Conservation (phyloP, 73 alveolate genomes). For the Paramecium octaurelia region DNA sequence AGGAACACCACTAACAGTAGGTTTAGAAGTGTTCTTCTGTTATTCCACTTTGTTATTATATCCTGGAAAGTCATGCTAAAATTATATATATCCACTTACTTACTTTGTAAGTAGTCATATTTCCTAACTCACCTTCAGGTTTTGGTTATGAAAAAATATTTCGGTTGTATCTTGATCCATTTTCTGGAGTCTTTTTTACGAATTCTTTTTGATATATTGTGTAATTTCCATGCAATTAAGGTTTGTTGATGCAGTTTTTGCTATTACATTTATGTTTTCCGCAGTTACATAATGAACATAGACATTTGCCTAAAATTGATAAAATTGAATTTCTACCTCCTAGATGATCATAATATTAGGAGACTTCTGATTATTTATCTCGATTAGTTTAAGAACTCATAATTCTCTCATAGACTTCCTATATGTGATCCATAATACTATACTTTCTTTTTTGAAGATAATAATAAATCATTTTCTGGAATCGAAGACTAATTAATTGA, state of each 20-base stretch:
- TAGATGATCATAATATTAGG: constrained; percentile 14
- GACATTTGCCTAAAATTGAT: not conserved
- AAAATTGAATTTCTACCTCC: not conserved
- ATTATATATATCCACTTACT: not conserved
- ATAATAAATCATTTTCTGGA: not conserved
- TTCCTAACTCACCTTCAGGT: not conserved
- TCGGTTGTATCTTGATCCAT: not conserved
- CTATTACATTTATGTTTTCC: constrained; percentile 43
- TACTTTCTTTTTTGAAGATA: not conserved
- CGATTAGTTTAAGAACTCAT: constrained; percentile 8
- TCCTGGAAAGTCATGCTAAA: constrained; percentile 33
- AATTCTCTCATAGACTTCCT: not conserved
- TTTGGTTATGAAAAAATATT: not conserved
- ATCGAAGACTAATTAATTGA: not conserved
- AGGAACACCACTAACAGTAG: not conserved
- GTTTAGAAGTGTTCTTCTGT: not conserved
- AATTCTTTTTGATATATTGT: constrained; percentile 2
- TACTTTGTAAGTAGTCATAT: not conserved
- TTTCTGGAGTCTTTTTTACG: not conserved
- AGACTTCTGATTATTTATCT: not conserved
- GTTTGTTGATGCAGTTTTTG: not conserved
- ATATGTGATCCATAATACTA: not conserved
- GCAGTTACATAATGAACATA: constrained; percentile 46
- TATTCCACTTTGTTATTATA: not conserved
- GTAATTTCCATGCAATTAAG: not conserved